Conservation (phyloP, 139 green algal species). For the Chloropicon primus region DNA sequence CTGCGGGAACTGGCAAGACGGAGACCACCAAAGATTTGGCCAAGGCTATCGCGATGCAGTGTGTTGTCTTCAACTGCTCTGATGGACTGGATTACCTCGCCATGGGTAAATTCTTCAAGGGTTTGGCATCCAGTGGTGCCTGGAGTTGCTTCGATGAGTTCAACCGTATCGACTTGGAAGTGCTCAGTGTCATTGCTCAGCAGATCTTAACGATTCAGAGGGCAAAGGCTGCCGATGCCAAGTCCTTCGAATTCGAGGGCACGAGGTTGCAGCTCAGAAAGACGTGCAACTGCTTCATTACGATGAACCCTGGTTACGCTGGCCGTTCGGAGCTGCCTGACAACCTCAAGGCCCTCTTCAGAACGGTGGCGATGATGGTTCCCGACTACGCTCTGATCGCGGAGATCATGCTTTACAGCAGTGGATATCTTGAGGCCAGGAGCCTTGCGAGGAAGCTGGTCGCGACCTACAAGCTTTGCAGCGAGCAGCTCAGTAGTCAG, state of each 20-base stretch:
- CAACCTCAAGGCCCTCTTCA: slow-evolving; percentile 14
- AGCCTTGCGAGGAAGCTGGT: slow-evolving; percentile 31
- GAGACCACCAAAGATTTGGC: slow-evolving; percentile 15
- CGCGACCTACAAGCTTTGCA: slow-evolving; percentile 36
- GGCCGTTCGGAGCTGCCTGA: background rate
- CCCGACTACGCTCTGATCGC: slow-evolving; percentile 17
- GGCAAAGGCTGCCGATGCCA: background rate
- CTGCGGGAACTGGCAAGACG: slow-evolving; percentile 30
- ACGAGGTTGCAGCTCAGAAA: slow-evolving; percentile 10
- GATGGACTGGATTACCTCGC: slow-evolving; percentile 4
- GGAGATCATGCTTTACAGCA: slow-evolving; percentile 17
- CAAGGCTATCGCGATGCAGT: background rate
- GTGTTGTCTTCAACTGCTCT: background rate
- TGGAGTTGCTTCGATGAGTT: slow-evolving; percentile 56
- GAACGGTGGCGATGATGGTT: slow-evolving; percentile 26
- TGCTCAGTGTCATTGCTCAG: slow-evolving; percentile 41
- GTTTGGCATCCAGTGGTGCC: slow-evolving; percentile 15
- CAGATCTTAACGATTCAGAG: slow-evolving; percentile 24
- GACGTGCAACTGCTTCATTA: slow-evolving; percentile 10
- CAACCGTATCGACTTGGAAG: slow-evolving; percentile 32
- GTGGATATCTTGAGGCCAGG: slow-evolving; percentile 25
- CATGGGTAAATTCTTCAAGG: slow-evolving; percentile 45
- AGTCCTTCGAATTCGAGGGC: slow-evolving; percentile 9
- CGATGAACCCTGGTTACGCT: slow-evolving; percentile 16
- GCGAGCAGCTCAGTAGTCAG: slow-evolving; percentile 30